phyloP scores from a whole-genome alignment of 108 stramenopile genomes.

The Aurantiochytrium sp. region DNA sequence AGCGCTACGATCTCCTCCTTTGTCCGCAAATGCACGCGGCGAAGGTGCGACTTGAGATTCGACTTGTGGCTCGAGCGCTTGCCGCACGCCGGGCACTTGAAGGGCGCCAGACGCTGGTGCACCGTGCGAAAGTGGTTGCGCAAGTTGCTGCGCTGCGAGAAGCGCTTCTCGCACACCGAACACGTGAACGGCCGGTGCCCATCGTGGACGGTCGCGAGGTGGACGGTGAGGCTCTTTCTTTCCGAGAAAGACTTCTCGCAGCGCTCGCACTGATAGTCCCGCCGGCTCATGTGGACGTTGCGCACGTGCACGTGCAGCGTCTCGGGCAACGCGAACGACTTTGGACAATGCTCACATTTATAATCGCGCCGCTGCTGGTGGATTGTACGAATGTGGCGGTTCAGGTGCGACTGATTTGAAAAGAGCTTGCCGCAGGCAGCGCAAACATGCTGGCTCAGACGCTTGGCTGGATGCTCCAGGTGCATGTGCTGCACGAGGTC shows the following conservation, averaged over 20 bases:
- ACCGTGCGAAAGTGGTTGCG: conserved; percentile 1
- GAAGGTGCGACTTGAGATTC: background rate
- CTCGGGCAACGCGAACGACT: background rate
- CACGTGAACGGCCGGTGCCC: background rate
- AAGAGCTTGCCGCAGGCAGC: background rate
- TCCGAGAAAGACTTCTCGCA: background rate
- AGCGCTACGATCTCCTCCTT: background rate
- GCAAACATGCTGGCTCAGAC: background rate
- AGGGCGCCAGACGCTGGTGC: background rate
- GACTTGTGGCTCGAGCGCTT: background rate
- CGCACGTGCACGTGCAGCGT: background rate
- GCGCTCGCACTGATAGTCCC: background rate
- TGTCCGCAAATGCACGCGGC: background rate
- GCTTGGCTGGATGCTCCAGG: background rate
- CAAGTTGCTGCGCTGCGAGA: background rate
- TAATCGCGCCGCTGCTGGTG: background rate
- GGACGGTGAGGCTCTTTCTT: background rate
- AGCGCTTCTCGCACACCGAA: background rate
- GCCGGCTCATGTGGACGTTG: background rate
- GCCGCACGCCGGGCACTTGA: background rate
- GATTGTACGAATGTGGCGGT: background rate
- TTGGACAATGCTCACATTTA: background rate
- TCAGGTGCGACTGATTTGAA: background rate
- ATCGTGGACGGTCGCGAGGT: background rate
- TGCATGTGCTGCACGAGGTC: background rate